Base-by-base conservation (phyloP, 331 rosid species). In the Acacia concinna region DNA sequence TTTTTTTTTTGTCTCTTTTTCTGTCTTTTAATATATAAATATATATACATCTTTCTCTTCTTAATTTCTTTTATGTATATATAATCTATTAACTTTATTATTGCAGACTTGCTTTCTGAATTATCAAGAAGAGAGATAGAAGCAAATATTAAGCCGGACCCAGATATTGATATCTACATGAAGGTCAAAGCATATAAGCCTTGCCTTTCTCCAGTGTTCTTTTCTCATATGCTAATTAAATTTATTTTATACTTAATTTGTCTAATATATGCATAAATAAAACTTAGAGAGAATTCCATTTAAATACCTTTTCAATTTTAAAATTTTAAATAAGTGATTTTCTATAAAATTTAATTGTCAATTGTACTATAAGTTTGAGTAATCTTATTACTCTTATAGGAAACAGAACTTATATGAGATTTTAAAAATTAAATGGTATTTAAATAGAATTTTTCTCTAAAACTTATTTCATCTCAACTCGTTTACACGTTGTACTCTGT, bases 91-190 rank as follows among this genome's bases (percentile, higher is more conserved):
- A 8, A 23, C 10, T 56, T 34, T 71, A 25, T 68, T 57, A 18
- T 69, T 57, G 67, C 81, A 93, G 94, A 93, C 28, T 84, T 87
- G 88, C 76, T 93, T 28, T 68, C 87, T 52, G 97, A 93, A 73
- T 43, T 93, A 78, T 84, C 87, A 70, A 88, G 97, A 82, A 90
- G 97, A 88, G 97, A 93, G 83, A 81, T 12, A 66, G 87, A 56
- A 56, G 91, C 93, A 13, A 81, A 85, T 52, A 91, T 93, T 52
- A 91, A 79, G 85, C 98, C 97, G 32, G 91, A 93, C 60, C 90
- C 89, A 32, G 84, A 87, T 79, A 65, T 93, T 77, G 98, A 91
- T 78, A 84, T 89, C 51, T 93, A 79, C 84, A 93, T 91, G 97
- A 93, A 93, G 97, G 94, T 90, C 57, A 44, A 71, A 32, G 8